phyloP scores from a whole-genome alignment of 495 filamentous ascomycete genomes.

The Aspergillus ellipticus region DNA sequence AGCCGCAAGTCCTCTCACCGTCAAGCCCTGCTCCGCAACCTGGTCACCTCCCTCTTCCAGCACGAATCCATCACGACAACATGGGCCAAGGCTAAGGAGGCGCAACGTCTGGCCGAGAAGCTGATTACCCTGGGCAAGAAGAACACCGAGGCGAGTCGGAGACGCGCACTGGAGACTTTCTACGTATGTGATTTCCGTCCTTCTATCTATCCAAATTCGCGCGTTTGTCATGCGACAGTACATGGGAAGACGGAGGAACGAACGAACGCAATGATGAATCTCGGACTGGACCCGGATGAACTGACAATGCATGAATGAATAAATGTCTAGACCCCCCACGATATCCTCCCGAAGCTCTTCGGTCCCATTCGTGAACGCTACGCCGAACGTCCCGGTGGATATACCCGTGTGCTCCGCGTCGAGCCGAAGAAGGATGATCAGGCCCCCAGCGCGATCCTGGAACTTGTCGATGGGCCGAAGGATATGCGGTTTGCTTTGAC shows the following conservation, averaged over 20 bases:
- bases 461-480: conserved; percentile 90
- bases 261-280: background rate
- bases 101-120: conserved; percentile 87
- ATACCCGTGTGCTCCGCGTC: conserved; percentile 88
- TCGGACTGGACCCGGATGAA: no score
- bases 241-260: background rate
- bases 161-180: conserved; percentile 68
- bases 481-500: conserved; percentile 95
- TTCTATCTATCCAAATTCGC: no score
- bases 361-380: conserved; percentile 78
- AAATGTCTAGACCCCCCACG: conserved; percentile 51
- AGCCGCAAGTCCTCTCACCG: conserved; percentile 80
- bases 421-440: conserved; percentile 73
- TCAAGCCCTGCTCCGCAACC: conserved; percentile 89
- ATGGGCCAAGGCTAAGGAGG: conserved; percentile 95
- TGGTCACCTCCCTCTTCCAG: conserved; percentile 91
- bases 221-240: no score
- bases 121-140: conserved; percentile 89
- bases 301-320: no score
- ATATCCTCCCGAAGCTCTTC: conserved; percentile 82
- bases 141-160: conserved; percentile 72
- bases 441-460: conserved; percentile 85
- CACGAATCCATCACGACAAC: conserved; percentile 92
- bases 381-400: conserved; percentile 76
- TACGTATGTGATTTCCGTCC: no score